Base-by-base conservation (phyloP, 371 early-diverging fungal genomes). In the Mycotypha africana region DNA sequence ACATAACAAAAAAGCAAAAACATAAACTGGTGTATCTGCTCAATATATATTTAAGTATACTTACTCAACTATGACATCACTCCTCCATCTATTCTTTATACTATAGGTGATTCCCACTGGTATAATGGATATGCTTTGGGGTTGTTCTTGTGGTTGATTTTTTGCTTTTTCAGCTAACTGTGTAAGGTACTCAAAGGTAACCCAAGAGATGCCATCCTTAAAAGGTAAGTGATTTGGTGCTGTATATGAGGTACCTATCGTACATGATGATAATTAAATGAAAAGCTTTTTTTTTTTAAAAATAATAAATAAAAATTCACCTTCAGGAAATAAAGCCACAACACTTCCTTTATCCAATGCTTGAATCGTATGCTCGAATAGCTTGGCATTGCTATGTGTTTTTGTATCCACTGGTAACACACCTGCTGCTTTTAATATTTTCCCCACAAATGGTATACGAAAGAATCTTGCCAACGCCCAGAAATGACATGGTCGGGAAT, bases 391-490 rank as follows among this genome's bases (percentile, higher is more conserved):
- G 34, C 75, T 72, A 33, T 71, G 70, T 2, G 74, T 74, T 39
- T 67, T 69, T 3, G 74, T 70, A 31, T 80, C 76, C 0, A 80
- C 81, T 9, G 81, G 76, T 7, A 80, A 51, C 8, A 72, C 78
- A 21, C 81, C 81, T 9, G 65, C 66, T 7, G 63, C 55, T n/a
- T 49, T 31, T 2, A 80, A 39, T 15, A 80, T 52, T 15, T 55
- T 38, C 1, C 67, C 67, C 2, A 58, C 58, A 10, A 67, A 28
- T n/a, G 73, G 73, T 49, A 76, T 74, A 41, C 45, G 45, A 48
- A 78, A 80, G 45, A 80, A 67, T 17, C 71, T 59, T 26, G 70
- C 69, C 15, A 74, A 58, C 3, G 81, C 81, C 81, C 81, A 80
- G 39, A 80, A 76, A 50, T 80, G 81, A 45, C 71, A 64, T 7